Conservation (phyloP, 768 basidiomycete genomes). For the Leccinellum rugosiceps region DNA sequence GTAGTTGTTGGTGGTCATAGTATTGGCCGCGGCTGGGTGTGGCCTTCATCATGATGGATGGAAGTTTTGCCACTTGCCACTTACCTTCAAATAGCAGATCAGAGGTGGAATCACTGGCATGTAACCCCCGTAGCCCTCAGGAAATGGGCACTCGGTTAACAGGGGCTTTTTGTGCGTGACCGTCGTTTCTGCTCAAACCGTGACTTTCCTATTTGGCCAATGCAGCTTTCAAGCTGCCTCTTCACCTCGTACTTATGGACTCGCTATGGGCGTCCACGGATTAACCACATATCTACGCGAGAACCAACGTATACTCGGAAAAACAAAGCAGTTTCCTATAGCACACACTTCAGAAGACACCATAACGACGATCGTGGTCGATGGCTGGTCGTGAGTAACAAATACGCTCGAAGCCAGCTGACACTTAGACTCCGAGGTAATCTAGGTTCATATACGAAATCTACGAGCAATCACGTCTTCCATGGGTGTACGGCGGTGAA, state of each 20-base stretch:
- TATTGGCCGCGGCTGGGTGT: conserved; percentile 7
- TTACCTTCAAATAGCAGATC: conserved; percentile 1
- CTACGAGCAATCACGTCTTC: conserved; percentile 54
- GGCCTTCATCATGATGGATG: background rate
- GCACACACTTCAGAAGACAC: conserved; percentile 2
- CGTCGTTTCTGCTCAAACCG: background rate
- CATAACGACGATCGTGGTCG: conserved; percentile 59
- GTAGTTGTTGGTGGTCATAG: background rate
- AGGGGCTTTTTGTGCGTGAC: background rate
- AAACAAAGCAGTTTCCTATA: conserved; percentile 31
- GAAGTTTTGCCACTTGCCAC: conserved; percentile 2
- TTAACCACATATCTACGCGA: conserved; percentile 51
- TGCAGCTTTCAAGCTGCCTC: background rate
- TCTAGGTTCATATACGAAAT: conserved; percentile 74
- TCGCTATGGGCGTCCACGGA: conserved; percentile 50
- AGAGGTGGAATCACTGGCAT: background rate
- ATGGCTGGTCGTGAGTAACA: conserved; percentile 81
- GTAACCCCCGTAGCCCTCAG: background rate
- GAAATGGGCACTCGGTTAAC: background rate
- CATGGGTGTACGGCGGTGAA: conserved; percentile 89
- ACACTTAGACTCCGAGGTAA: conserved; percentile 6
- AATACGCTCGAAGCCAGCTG: background rate
- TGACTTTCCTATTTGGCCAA: conserved; percentile 7
- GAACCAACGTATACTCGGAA: conserved; percentile 39
- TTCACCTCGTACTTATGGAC: conserved; percentile 6